Evolutionary conservation across 2,329 filamentous ascomycete genomes (phyloP).

Genomic region (Monilinia vaccinii-corymbosi): DNA sequence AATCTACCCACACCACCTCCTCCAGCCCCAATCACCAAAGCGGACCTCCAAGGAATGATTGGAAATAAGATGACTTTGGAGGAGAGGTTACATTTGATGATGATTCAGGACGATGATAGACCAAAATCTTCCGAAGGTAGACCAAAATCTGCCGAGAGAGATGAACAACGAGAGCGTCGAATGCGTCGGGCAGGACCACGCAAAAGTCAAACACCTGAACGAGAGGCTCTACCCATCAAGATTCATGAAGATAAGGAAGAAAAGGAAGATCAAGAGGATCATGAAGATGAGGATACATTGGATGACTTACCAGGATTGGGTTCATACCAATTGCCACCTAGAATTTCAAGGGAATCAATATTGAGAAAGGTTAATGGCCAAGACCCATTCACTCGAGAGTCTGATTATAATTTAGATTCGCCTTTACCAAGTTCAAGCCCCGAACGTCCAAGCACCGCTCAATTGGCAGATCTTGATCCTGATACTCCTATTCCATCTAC

Average conservation of each 20-base stretch:
- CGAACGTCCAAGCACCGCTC: slow-evolving; percentile 34
- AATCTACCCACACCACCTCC: slow-evolving; percentile 64
- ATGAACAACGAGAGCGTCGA: slow-evolving; percentile 54
- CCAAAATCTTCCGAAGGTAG: slow-evolving; percentile 34
- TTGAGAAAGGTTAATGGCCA: slow-evolving; percentile 71
- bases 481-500: slow-evolving; percentile 85
- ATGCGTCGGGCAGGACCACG: slow-evolving; percentile 53
- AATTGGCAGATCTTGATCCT: slow-evolving; percentile 57
- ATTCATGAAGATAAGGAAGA: slow-evolving; percentile 50
- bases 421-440: slow-evolving; percentile 50
- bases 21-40: slow-evolving; percentile 59
- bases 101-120: slow-evolving; percentile 60
- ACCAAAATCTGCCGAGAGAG: slow-evolving; percentile 18
- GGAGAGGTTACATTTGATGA: slow-evolving; percentile 80
- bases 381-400: slow-evolving; percentile 44
- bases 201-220: slow-evolving; percentile 30
- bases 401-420: slow-evolving; percentile 56
- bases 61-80: slow-evolving; percentile 74
- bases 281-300: slow-evolving; percentile 50
- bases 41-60: slow-evolving; percentile 68
- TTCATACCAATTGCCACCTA: slow-evolving; percentile 58
- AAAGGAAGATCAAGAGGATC: slow-evolving; percentile 36
- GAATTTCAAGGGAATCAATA: slow-evolving; percentile 90
- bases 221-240: slow-evolving; percentile 24
- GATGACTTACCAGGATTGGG: slow-evolving; percentile 51